A percentile compares a stretch with the other conserved stretches of the same genome.
Evolutionary conservation across 441 rosid species (phyloP).

Genomic region (Bocquillonia castaneifolia): DNA sequence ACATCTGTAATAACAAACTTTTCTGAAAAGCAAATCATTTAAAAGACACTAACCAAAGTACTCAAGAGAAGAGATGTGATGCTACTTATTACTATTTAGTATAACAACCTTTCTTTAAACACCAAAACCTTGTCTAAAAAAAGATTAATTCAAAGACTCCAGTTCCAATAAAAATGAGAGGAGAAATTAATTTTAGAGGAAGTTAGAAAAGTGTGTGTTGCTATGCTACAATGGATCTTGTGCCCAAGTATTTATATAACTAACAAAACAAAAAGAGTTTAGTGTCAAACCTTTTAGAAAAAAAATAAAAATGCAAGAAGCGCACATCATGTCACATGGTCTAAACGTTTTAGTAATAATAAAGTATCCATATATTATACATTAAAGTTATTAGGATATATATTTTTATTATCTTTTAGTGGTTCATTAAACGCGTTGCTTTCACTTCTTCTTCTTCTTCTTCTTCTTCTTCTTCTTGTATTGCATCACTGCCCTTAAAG

Average conservation of each 20-base stretch:
- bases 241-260: constrained; percentile 32
- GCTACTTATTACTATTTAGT: not conserved
- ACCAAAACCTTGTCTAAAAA: not conserved
- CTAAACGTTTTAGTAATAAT: constrained; percentile 43
- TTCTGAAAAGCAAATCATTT: not conserved
- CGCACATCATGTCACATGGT: constrained; percentile 73
- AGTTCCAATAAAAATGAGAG: constrained; percentile 9
- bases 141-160: not conserved
- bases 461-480: too few relatives aligned
- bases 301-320: constrained; percentile 37
- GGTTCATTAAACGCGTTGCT: constrained; percentile 25
- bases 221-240: constrained; percentile 32
- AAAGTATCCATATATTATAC: constrained; percentile 28
- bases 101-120: not conserved
- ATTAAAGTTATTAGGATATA: not conserved
- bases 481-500: not conserved
- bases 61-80: not conserved
- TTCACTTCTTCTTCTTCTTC: constrained; percentile 28
- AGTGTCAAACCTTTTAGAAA: not conserved
- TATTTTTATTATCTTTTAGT: not conserved
- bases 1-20: not conserved
- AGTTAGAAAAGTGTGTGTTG: constrained; percentile 1
- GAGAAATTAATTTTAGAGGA: constrained; percentile 4
- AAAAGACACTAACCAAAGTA: constrained; percentile 11
- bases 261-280: constrained; percentile 12